A percentile compares a stretch with the other conserved stretches of the same genome.
Evolutionary conservation across 2,329 filamentous ascomycete species (phyloP).

Genomic region (Colletotrichum chrysophilum): DNA sequence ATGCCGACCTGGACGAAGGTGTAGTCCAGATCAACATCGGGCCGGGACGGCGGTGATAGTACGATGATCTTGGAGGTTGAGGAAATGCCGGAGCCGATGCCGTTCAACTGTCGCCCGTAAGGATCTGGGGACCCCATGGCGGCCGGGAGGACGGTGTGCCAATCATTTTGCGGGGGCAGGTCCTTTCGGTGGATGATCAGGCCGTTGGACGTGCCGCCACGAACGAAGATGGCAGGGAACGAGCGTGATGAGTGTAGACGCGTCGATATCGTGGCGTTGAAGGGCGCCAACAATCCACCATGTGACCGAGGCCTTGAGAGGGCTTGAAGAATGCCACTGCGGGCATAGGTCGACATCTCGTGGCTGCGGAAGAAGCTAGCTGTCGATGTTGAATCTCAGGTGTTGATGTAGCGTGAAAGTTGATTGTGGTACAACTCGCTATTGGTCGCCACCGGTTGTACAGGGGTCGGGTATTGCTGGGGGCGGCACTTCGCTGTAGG

Average conservation of each 20-base stretch:
- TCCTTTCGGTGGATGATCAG: conserved; percentile 36
- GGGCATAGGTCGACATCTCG: neutral
- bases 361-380: neutral
- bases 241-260: neutral
- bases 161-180: conserved; percentile 38
- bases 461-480: neutral
- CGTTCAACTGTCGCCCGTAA: conserved; percentile 21
- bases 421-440: no score
- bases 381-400: neutral
- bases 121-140: conserved; percentile 32
- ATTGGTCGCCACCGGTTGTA: neutral
- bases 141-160: conserved; percentile 29
- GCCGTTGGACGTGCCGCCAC: conserved; percentile 28
- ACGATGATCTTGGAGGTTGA: conserved; percentile 60
- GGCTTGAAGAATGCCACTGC: neutral
- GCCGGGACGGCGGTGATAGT: conserved; percentile 47
- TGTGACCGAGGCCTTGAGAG: neutral
- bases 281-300: neutral
- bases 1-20: conserved; percentile 66
- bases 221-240: conserved; percentile 45
- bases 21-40: conserved; percentile 60
- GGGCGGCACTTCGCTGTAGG: neutral
- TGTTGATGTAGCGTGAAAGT: neutral
- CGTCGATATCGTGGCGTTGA: neutral
- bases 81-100: conserved; percentile 20